Conservation (phyloP, 108 stramenopile genomes). For the Skeletonema grethae region DNA sequence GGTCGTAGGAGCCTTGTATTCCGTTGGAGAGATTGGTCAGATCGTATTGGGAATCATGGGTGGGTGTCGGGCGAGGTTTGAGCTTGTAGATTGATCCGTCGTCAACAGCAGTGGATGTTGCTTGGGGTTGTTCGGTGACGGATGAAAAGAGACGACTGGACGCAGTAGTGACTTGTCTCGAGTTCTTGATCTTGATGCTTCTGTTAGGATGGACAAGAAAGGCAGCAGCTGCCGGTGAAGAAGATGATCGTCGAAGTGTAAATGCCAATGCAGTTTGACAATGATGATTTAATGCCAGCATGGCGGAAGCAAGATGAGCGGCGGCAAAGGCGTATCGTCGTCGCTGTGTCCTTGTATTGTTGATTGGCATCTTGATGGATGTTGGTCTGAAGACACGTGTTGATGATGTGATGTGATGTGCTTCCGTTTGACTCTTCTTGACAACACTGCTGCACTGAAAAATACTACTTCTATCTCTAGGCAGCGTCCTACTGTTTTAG, state of each 20-base stretch:
- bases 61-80: neutral
- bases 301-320: neutral
- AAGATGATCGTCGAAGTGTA: slow-evolving; percentile 5
- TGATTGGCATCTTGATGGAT: slow-evolving; percentile 1
- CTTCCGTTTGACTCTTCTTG: neutral
- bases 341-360: neutral
- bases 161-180: neutral
- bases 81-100: slow-evolving; percentile 12
- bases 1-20: slow-evolving; percentile 56
- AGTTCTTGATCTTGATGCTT: neutral
- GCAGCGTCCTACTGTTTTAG: too few relatives aligned
- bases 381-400: neutral
- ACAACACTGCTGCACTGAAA: too few relatives aligned
- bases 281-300: neutral
- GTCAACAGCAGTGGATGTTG: neutral
- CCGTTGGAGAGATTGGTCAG: neutral
- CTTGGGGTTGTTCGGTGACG: neutral
- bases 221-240: neutral
- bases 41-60: slow-evolving; percentile 23
- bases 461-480: too few relatives aligned
- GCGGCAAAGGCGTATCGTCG: slow-evolving; percentile 5
- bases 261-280: slow-evolving; percentile 4
- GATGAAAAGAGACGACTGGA: slow-evolving; percentile 1
- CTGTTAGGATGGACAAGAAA: neutral
- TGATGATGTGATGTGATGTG: neutral